Evolutionary conservation across 768 basidiomycete genomes (phyloP), one percentile per base, ranked within the genome.

Genomic region (Porphyrellus cyaneotinctus): DNA sequence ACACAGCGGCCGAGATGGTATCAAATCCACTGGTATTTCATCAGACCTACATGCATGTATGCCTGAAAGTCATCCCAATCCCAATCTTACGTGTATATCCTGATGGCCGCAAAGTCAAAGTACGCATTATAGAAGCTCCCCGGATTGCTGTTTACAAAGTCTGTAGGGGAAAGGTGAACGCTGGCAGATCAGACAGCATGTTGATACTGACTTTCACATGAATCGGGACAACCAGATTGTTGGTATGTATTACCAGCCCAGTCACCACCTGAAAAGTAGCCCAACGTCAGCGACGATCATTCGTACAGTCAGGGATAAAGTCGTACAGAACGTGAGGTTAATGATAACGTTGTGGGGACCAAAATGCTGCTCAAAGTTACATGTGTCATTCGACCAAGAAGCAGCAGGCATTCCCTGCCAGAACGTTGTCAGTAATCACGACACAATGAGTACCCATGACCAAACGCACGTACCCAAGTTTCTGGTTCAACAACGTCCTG

Each of bases 61-160:
- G 30, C 51, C 36, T 11, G 23, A 32, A 43, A 11, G n/a, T 20
- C 33, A 43, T 33, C 30, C n/a, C 17, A 38, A 24, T 22, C 47
- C 10, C 32, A 37, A 18, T 49, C 11, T 58, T 65, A 76, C 24
- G 62, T 69, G 65, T 81, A 83, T 28, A 82, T 70, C 52, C 76
- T 78, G 48, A 89, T 67, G 45, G 78, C 79, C 43, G 77, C 75
- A 64, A 91, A 78, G 39, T 87, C 80, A 70, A 87, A 91, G 73
- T 82, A 89, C 0, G 89, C 86, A 30, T 85, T 72, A 11, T 58
- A 57, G 69, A 90, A 90, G 12, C 83, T 84, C 4, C 69, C 65
- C 2, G 88, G 88, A 60, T 87, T 84, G 55, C 24, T 26, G 48
- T 62, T 43, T 14, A 62, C 61, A 22, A 37, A 59, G 12, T 80